Base-by-base conservation (phyloP, 805 yeast genomes). In the Yamadazyma ubonensis region DNA sequence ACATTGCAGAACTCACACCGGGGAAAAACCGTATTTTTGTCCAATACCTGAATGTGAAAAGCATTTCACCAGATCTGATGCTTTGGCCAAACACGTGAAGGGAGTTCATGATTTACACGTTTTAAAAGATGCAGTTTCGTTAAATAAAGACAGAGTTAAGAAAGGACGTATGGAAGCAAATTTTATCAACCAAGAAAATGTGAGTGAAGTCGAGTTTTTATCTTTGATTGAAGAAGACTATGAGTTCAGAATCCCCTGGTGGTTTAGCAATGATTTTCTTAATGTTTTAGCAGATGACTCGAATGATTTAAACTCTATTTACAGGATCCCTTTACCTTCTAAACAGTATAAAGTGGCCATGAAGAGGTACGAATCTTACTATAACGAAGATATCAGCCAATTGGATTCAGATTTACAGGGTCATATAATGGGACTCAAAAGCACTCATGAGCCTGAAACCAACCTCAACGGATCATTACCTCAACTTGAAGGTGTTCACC, bases 1-100 rank as follows among this genome's bases (percentile, higher is more conserved):
- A 0, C 91, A 83, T 53, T 64, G 81, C 48, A 57, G 86, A 40
- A 68, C 77, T 1, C 91, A 84, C 55, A 77, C 84, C 0, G 81
- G 83, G 1, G 85, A 82, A 50, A 72, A 72, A 50, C 86, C 86
- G 25, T 80, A 74, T 48, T 74, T 67, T 49, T 84, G 91, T 55
- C 69, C 75, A 1, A 63, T 81, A 10, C 86, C 86, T 2, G 86
- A 81, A 47, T 84, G 91, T 57, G 73, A 71, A 36, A 70, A 75
- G 45, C 71, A 71, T 32, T 82, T 81, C 52, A 71, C 78, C 0
- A 57, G 83, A 39, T 66, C 80, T 0, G 85, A 79, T 45, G 85
- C 83, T 1, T 66, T 85, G 44, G 73, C 80, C 14, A 75, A 78
- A 46, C 91, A 85, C 57, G 66, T 82, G 42, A 70, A 77, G 30